phyloP scores from a whole-genome alignment of 805 yeast genomes.

The Barnettozyma vustinii region DNA sequence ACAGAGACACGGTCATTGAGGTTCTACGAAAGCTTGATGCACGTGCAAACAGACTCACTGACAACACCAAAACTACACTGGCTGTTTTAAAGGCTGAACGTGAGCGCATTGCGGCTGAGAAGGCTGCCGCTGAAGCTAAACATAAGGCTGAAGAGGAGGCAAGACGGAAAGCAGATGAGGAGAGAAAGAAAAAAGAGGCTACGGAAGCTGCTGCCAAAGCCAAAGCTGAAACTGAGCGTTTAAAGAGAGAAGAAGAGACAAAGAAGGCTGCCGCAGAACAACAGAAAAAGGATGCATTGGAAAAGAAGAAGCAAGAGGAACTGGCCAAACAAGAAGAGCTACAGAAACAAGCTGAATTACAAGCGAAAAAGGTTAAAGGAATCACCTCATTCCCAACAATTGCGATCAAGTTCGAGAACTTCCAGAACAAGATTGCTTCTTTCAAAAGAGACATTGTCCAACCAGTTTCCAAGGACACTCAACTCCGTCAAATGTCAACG shows the following conservation, averaged over 20 bases:
- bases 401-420: constrained; percentile 28
- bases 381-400: constrained; percentile 1
- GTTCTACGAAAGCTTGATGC: not conserved
- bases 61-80: not conserved
- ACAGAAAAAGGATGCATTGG: constrained; percentile 22
- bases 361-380: constrained; percentile 7
- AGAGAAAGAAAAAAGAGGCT: constrained; percentile 18
- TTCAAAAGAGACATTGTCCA: constrained; percentile 58
- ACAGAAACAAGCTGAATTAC: constrained; percentile 15
- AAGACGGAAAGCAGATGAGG: constrained; percentile 22
- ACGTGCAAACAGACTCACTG: not conserved
- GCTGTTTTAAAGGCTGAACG: constrained; percentile 4
- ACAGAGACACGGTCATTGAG: not conserved
- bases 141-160: constrained; percentile 12
- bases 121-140: constrained; percentile 7
- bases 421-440: constrained; percentile 45
- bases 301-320: constrained; percentile 19
- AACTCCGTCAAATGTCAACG: constrained; percentile 46
- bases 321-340: constrained; percentile 9
- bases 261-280: constrained; percentile 19
- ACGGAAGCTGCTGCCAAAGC: constrained; percentile 15
- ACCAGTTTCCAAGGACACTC: constrained; percentile 48
- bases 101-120: constrained; percentile 16
- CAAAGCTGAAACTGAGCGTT: not conserved
- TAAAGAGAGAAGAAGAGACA: constrained; percentile 16